Base-by-base conservation (phyloP, 2,329 filamentous ascomycete species). In the Cladosporium phlei region DNA sequence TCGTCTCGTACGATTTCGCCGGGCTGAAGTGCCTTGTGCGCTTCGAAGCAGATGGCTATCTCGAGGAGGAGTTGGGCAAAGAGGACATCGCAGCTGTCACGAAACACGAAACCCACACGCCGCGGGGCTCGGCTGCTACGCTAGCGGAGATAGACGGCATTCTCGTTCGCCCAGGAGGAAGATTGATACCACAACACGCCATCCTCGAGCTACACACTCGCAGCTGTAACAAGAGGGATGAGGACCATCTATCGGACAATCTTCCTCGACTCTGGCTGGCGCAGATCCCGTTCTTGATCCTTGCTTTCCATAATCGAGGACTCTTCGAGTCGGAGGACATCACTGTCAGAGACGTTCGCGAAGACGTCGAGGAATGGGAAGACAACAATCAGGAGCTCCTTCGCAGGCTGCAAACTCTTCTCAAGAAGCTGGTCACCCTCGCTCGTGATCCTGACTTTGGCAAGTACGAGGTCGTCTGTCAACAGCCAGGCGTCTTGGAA, bases 31-130 rank as follows among this genome's bases (percentile, higher is more conserved):
- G 72, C 38, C 50, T 82, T 2, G 63, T 85, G 0, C 72, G 80
- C 0, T 81, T 74, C 38, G 78, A 80, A 57, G 69, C 66, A 0
- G 80, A 85, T 58, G 81, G 79, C 0, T 84, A 80, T 50, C 54
- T 74, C 12, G 45, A 29, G 17, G 19, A 47, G 10, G 14, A 48
- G 16, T 17, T 39, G 44, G 34, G 12, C 5, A 4, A 32, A 20
- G 27, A 35, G 17, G 6, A 30, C 17, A n/a, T n/a, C n/a, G n/a
- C n/a, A n/a, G n/a, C n/a, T n/a, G n/a, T n/a, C n/a, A n/a, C n/a
- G n/a, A n/a, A n/a, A n/a, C n/a, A n/a, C n/a, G n/a, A n/a, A n/a
- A n/a, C n/a, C n/a, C n/a, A n/a, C n/a, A n/a, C n/a, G n/a, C n/a
- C n/a, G n/a, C n/a, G n/a, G n/a, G n/a, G n/a, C n/a, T n/a, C n/a